Conservation (phyloP, 2,329 filamentous ascomycete genomes). For the Scedosporium apiospermum region DNA sequence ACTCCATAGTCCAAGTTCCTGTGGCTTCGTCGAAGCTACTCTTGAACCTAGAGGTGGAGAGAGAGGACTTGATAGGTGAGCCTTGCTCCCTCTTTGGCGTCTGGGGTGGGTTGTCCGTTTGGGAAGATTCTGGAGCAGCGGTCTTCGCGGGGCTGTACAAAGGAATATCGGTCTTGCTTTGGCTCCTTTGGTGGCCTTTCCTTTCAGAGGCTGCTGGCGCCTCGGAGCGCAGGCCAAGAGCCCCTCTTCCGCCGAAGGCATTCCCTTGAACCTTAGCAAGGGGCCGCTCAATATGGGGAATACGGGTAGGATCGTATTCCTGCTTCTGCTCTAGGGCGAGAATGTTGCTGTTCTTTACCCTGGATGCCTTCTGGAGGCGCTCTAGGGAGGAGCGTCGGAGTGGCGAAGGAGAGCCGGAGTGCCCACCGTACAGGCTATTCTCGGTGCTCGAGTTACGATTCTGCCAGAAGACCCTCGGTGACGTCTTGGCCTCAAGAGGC, state of each 20-base stretch:
- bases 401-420: conserved; percentile 55
- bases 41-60: conserved; percentile 60
- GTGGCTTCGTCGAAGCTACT: conserved; percentile 60
- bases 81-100: conserved; percentile 60
- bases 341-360: conserved; percentile 97
- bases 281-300: conserved; percentile 73
- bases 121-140: background rate
- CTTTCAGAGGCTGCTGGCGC: conserved; percentile 22
- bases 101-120: conserved; percentile 19
- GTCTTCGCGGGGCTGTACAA: conserved; percentile 38
- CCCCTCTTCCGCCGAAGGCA: conserved; percentile 51
- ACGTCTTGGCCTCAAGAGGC: conserved; percentile 57
- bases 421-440: conserved; percentile 55
- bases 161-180: conserved; percentile 54
- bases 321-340: conserved; percentile 86
- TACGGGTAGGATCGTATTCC: conserved; percentile 77
- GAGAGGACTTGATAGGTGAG: conserved; percentile 83
- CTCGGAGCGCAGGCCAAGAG: conserved; percentile 43
- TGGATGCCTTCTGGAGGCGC: conserved; percentile 85
- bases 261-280: conserved; percentile 69
- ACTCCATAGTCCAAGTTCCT: conserved; percentile 59
- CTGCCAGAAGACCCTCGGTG: conserved; percentile 90
- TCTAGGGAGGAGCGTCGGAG: conserved; percentile 86
- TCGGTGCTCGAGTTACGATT: conserved; percentile 59
- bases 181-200: conserved; percentile 36